A percentile compares a stretch with the other conserved stretches of the same genome.
Conservation (phyloP, 352 stramenopile genomes). For the Globisporangium orthogonon region DNA sequence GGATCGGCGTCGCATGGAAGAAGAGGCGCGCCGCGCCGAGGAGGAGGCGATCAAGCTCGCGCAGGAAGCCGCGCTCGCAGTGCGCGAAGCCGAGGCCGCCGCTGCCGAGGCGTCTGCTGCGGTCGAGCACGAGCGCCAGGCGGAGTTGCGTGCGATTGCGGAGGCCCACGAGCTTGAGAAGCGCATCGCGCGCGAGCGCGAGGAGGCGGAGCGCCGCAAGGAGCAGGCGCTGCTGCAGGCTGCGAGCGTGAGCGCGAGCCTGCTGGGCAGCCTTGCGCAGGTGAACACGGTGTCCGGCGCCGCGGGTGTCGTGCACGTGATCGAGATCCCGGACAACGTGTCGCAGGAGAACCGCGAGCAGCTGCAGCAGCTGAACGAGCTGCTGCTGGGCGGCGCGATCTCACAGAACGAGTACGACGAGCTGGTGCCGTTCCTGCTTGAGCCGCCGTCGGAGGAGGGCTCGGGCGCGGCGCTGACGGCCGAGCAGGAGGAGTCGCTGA, state of each 20-base stretch:
- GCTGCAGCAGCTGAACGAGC: slow-evolving; percentile 78
- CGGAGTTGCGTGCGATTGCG: slow-evolving; percentile 72
- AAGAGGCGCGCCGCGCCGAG: slow-evolving; percentile 58
- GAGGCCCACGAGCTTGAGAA: slow-evolving; percentile 61
- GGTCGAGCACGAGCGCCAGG: slow-evolving; percentile 75
- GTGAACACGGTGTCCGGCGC: slow-evolving; percentile 69
- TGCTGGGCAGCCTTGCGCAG: slow-evolving; percentile 71
- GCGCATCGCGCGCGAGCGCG: slow-evolving; percentile 46
- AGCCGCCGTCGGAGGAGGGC: slow-evolving; percentile 48
- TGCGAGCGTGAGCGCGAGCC: slow-evolving; percentile 66
- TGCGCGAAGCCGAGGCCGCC: slow-evolving; percentile 54
- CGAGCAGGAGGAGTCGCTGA: slow-evolving; percentile 81
- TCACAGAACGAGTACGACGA: slow-evolving; percentile 83
- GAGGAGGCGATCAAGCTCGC: slow-evolving; percentile 52
- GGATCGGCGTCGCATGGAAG: slow-evolving; percentile 65
- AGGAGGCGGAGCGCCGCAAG: slow-evolving; percentile 52
- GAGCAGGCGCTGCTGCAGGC: slow-evolving; percentile 57
- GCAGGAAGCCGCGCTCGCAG: slow-evolving; percentile 43
- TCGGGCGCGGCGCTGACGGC: slow-evolving; percentile 63
- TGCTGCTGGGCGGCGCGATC: slow-evolving; percentile 78
- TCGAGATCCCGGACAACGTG: slow-evolving; percentile 77
- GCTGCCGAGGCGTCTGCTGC: slow-evolving; percentile 71
- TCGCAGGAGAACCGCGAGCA: slow-evolving; percentile 85
- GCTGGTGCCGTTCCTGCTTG: slow-evolving; percentile 81
- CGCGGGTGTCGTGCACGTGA: slow-evolving; percentile 68